Evolutionary conservation across 2,329 filamentous ascomycete species (phyloP), one percentile per base, ranked within the genome.

Genomic region (Cordyceps cateniannulata): DNA sequence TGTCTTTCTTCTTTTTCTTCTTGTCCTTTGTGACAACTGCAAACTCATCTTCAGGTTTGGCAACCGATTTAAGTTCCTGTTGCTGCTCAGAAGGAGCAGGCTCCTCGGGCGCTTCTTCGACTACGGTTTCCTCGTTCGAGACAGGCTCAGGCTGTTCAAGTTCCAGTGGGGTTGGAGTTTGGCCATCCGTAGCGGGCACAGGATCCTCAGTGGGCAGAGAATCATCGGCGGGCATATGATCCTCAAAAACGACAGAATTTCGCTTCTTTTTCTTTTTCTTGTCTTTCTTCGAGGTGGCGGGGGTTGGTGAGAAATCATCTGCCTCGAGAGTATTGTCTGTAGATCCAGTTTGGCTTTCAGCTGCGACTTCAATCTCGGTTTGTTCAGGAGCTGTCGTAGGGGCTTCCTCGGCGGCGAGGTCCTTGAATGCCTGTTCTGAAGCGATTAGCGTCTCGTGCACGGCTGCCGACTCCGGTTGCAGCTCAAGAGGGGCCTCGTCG

Each of bases 211-310:
- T 14, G 52, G 61, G 24, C 35, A 24, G 8, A 55, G 55, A 20
- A 18, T 63, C 63, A n/a, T n/a, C n/a, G n/a, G 24, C 27, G 24
- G 42, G 3, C 22, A 22, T 47, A 2, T 61, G 29, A 18, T 20
- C 51, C 24, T 65, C 62, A 5, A 63, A 22, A 10, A 44, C 32
- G 16, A 35, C 32, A 48, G 59, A 63, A 57, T 32, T 9, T 16
- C 9, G 38, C 24, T 66, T 70, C 62, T 68, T 68, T 63, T 66
- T 68, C 60, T 69, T 68, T 54, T 70, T 69, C 53, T 69, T 68
- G 59, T 64, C 66, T 47, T 69, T 71, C 61, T 67, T 68, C 27
- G 65, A 63, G 27, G n/a, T 50, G n/a, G 42, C 14, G 8, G 38
- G 58, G 10, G 45, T 35, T 27, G 53, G 48, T 55, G 16, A 60